Percentiles rank a stretch among this genome's conserved stretches.
These are phyloP conservation scores for Chytriomyces sp. DNA, from an alignment of 192 early-diverging fungal species.

Conservation along the genomic window DNA sequence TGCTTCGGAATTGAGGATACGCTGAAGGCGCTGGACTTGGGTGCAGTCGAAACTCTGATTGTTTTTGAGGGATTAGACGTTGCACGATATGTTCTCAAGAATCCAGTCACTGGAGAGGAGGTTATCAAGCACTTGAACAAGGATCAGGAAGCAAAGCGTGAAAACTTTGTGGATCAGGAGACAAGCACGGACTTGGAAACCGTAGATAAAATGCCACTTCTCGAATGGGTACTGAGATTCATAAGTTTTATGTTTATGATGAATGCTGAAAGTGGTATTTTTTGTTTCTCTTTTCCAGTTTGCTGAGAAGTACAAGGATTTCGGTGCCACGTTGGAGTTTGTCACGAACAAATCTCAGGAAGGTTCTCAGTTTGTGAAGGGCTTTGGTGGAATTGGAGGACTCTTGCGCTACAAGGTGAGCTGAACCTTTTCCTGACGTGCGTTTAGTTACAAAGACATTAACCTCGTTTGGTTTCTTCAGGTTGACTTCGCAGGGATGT, in stretches of 20 bases:
- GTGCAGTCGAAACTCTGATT: slow-evolving; percentile 98
- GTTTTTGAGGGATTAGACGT: slow-evolving; percentile 95
- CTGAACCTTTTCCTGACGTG: slow-evolving; percentile 37
- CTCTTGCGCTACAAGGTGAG: slow-evolving; percentile 92
- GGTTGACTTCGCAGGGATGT: slow-evolving; percentile 42
- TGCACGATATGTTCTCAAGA: slow-evolving; percentile 77
- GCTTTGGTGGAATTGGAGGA: slow-evolving; percentile 98
- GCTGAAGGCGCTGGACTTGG: slow-evolving; percentile 91
- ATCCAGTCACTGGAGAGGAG: slow-evolving; percentile 70
- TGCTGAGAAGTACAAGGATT: slow-evolving; percentile 96
- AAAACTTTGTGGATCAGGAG: slow-evolving; percentile 68
- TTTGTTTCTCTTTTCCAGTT: slow-evolving; percentile 54
- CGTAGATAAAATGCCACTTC: slow-evolving; percentile 76
- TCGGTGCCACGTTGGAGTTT: slow-evolving; percentile 92
- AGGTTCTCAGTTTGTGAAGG: slow-evolving; percentile 96
- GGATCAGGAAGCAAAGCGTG: slow-evolving; percentile 81
- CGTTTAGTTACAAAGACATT: neutral
- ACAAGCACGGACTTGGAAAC: slow-evolving; percentile 81
- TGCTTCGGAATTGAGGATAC: slow-evolving; percentile 97
- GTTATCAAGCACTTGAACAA: slow-evolving; percentile 77
- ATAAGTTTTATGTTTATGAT: neutral
- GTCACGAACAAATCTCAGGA: slow-evolving; percentile 95
- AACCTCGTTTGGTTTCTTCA: neutral
- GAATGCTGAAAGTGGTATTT: neutral
- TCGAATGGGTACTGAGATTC: slow-evolving; percentile 80